Percentiles rank a stretch among this genome's conserved stretches.
These are phyloP conservation scores for Cladosporium sp. DNA, from an alignment of 2,329 filamentous ascomycete genomes.

Conservation along the genomic window DNA sequence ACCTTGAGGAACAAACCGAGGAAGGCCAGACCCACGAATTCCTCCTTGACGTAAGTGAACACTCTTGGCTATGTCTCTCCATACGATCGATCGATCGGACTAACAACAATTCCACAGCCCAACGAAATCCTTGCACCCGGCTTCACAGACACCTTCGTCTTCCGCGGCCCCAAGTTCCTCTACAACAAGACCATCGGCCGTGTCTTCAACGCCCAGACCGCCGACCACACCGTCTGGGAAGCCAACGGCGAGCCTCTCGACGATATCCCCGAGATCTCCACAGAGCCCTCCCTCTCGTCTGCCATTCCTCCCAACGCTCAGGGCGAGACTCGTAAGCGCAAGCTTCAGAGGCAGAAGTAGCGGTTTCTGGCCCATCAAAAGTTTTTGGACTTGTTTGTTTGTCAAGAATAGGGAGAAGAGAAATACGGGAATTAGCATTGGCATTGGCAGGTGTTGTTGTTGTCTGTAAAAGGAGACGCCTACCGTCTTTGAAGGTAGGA, in stretches of 20 bases:
- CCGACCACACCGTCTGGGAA: conserved; percentile 25
- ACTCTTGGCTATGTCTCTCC: too few relatives aligned
- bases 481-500: too few relatives aligned
- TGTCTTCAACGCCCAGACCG: conserved; percentile 36
- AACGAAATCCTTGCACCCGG: conserved; percentile 75
- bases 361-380: background rate
- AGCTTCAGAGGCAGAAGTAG: conserved; percentile 21
- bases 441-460: too few relatives aligned
- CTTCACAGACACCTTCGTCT: conserved; percentile 75
- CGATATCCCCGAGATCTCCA: conserved; percentile 2
- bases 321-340: conserved; percentile 41
- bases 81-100: background rate
- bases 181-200: conserved; percentile 52
- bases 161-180: conserved; percentile 70
- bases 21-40: conserved; percentile 80
- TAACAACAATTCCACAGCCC: conserved; percentile 46
- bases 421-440: background rate
- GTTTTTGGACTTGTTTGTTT: background rate
- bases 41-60: conserved; percentile 72
- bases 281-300: conserved; percentile 34
- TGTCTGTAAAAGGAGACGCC: too few relatives aligned
- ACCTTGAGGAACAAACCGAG: conserved; percentile 85
- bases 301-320: conserved; percentile 43
- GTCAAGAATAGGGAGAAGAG: background rate
- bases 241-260: conserved; percentile 15